Evolutionary conservation across 1,139 yeast species (phyloP).

Genomic region (Candida anutae): DNA sequence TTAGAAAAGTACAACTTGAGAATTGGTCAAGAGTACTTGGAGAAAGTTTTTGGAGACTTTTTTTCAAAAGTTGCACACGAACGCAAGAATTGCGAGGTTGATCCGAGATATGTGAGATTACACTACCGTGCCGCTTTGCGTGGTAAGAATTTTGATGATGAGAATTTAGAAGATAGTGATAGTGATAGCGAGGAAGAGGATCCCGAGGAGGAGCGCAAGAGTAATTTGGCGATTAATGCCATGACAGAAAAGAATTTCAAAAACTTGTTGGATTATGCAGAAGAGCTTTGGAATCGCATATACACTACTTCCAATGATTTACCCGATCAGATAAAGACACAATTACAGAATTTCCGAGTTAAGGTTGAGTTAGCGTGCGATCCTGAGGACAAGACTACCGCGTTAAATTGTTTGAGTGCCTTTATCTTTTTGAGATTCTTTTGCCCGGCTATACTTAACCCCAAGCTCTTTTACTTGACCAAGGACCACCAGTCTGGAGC

Average conservation of each 20-base stretch:
- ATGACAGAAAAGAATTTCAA: constrained; percentile 44
- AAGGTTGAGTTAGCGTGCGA: constrained; percentile 57
- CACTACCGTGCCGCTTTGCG: constrained; percentile 28
- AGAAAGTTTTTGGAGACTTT: constrained; percentile 63
- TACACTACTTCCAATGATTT: constrained; percentile 64
- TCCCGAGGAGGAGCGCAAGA: constrained; percentile 26
- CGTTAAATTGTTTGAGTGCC: constrained; percentile 71
- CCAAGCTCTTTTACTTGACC: constrained; percentile 71
- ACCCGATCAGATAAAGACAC: constrained; percentile 61
- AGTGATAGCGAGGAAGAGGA: constrained; percentile 20
- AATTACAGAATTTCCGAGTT: constrained; percentile 49
- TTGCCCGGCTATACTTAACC: constrained; percentile 88
- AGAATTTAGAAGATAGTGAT: constrained; percentile 17
- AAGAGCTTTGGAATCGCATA: constrained; percentile 66
- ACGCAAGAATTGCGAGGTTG: constrained; percentile 64
- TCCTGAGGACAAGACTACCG: constrained; percentile 46
- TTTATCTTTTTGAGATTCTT: constrained; percentile 79
- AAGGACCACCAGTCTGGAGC: constrained; percentile 63
- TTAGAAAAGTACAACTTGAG: constrained; percentile 70
- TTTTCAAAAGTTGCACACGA: constrained; percentile 47
- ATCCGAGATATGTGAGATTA: constrained; percentile 48
- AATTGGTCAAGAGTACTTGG: constrained; percentile 73
- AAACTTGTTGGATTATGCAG: constrained; percentile 48
- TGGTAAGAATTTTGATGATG: constrained; percentile 17
- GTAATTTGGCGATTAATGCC: constrained; percentile 17